phyloP scores from a whole-genome alignment of 441 rosid species.

The Jatropha multifida region DNA sequence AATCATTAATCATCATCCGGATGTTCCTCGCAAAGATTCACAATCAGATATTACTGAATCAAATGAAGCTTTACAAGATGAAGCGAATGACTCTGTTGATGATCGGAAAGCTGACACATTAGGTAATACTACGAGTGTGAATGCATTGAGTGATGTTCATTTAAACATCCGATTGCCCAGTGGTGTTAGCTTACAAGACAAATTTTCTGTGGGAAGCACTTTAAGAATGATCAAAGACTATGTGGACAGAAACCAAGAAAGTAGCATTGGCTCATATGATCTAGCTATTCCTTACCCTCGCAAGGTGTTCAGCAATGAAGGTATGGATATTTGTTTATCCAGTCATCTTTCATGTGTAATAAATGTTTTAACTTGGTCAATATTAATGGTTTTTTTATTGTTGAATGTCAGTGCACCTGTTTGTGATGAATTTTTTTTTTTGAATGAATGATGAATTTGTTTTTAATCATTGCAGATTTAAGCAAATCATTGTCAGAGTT shows the following conservation, averaged over 20 bases:
- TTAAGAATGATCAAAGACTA: conserved; percentile 68
- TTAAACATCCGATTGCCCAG: conserved; percentile 71
- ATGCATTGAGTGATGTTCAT: conserved; percentile 49
- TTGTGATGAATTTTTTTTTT: background rate
- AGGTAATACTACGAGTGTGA: conserved; percentile 22
- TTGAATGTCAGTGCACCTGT: conserved; percentile 1
- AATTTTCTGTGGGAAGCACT: conserved; percentile 55
- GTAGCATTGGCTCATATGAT: conserved; percentile 52
- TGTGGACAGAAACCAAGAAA: conserved; percentile 57
- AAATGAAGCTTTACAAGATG: conserved; percentile 21
- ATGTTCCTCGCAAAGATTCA: conserved; percentile 22
- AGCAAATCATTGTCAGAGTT: conserved; percentile 61
- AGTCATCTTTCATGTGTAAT: background rate
- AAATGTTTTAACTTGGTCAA: background rate
- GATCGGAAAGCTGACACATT: conserved; percentile 20
- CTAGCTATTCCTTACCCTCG: conserved; percentile 82
- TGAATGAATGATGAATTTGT: background rate
- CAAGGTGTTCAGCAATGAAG: conserved; percentile 72
- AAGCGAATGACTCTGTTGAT: conserved; percentile 29
- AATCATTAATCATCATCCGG: conserved; percentile 24
- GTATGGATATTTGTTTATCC: conserved; percentile 35
- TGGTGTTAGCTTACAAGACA: conserved; percentile 66
- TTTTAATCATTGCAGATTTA: conserved; percentile 52
- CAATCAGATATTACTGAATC: conserved; percentile 14
- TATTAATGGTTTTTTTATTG: background rate